A percentile compares a stretch with the other conserved stretches of the same genome.
Evolutionary conservation across 2,329 filamentous ascomycete genomes (phyloP).

Genomic region (Didymellaceae sp.): DNA sequence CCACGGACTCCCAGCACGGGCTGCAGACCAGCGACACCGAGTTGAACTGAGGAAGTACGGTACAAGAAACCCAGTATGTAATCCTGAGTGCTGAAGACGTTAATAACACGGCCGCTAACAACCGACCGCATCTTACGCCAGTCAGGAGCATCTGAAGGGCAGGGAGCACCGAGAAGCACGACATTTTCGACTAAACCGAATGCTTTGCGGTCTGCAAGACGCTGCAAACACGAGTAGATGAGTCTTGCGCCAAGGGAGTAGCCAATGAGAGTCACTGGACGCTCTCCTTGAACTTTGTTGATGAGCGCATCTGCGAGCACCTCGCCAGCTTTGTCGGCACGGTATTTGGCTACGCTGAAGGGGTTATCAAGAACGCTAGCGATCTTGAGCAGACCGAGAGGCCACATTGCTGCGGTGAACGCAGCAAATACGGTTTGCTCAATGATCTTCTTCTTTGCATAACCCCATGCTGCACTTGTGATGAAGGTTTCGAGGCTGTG

Average conservation of each 20-base stretch:
- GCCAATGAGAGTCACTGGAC: constrained; percentile 79
- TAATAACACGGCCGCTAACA: constrained; percentile 82
- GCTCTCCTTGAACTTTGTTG: constrained; percentile 80
- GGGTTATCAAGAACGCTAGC: constrained; percentile 76
- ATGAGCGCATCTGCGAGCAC: constrained; percentile 83
- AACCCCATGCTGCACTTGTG: constrained; percentile 79
- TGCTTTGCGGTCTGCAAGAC: constrained; percentile 75
- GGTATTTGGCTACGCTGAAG: constrained; percentile 76
- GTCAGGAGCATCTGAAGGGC: constrained; percentile 72
- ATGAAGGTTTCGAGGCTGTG: constrained; percentile 78
- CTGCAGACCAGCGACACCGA: constrained; percentile 84
- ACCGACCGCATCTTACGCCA: constrained; percentile 81
- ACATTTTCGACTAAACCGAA: constrained; percentile 87
- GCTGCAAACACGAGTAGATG: constrained; percentile 81
- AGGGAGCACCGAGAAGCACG: constrained; percentile 81
- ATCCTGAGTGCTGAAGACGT: constrained; percentile 87
- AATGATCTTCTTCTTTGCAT: constrained; percentile 77
- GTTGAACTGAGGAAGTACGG: constrained; percentile 79
- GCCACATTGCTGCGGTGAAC: constrained; percentile 57
- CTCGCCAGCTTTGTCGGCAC: constrained; percentile 79
- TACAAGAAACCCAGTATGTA: constrained; percentile 88
- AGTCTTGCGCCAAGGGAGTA: constrained; percentile 83
- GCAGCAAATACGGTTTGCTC: constrained; percentile 62
- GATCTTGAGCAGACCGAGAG: constrained; percentile 55
- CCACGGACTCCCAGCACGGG: constrained; percentile 71